Evolutionary conservation across 2,329 filamentous ascomycete species (phyloP).

Genomic region (Aspergillus eucalypticola): DNA sequence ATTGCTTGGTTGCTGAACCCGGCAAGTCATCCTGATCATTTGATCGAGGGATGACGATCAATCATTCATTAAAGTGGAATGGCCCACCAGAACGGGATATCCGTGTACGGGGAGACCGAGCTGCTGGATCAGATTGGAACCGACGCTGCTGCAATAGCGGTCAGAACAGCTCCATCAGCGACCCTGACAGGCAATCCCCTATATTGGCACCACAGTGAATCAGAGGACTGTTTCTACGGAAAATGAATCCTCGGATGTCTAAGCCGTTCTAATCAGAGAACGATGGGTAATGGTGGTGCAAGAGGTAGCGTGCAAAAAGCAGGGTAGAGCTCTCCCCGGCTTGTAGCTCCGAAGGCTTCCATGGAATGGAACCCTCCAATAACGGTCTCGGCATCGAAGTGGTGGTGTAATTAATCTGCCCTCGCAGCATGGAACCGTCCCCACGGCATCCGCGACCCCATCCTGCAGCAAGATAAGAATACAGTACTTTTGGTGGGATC

Average conservation of each 20-base stretch:
- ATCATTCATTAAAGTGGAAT: conserved; percentile 17
- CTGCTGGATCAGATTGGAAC: conserved; percentile 15
- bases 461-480: conserved; percentile 11
- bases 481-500: not conserved
- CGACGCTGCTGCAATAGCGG: conserved; percentile 4
- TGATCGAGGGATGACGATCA: conserved; percentile 22
- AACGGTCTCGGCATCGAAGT: conserved; percentile 19
- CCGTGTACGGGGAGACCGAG: conserved; percentile 24
- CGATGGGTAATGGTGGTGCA: not conserved
- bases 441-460: conserved; percentile 10
- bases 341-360: conserved; percentile 2
- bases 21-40: conserved; percentile 18
- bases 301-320: not conserved
- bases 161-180: conserved; percentile 1
- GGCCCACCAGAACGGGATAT: conserved; percentile 23
- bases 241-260: not conserved
- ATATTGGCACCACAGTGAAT: not conserved
- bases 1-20: conserved; percentile 16
- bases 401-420: conserved; percentile 21
- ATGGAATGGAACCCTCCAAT: conserved; percentile 19
- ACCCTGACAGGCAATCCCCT: not conserved
- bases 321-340: conserved; percentile 9
- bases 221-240: not conserved
- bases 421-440: conserved; percentile 15
- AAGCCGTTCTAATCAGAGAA: not conserved